Percentiles rank a stretch among this genome's conserved stretches.
phyloP scores from a whole-genome alignment of 257 asterid genomes.

The Euphrasia confusa region DNA sequence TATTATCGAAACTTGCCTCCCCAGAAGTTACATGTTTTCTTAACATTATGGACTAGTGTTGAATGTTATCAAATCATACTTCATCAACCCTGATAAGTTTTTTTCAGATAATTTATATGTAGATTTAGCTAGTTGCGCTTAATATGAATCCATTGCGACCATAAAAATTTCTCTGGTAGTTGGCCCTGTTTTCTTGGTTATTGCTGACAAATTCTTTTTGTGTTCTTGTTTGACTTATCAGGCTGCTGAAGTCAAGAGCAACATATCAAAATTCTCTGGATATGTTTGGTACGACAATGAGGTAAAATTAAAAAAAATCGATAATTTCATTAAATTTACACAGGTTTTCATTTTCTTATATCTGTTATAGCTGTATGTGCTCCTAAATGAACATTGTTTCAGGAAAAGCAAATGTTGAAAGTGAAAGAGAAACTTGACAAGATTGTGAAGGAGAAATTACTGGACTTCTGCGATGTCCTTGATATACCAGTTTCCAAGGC shows the following conservation, averaged over 20 bases:
- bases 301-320: constrained; percentile 35
- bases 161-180: not conserved
- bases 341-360: not conserved
- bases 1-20: constrained; percentile 3
- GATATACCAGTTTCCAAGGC: constrained; percentile 66
- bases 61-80: constrained; percentile 13
- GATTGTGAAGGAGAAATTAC: constrained; percentile 72
- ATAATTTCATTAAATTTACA: not conserved
- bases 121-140: not conserved
- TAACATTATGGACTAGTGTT: not conserved
- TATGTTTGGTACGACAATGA: constrained; percentile 85
- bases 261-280: constrained; percentile 85
- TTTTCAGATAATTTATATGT: not conserved
- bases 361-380: constrained; percentile 13
- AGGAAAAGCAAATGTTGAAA: constrained; percentile 79
- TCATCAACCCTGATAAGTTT: constrained; percentile 2
- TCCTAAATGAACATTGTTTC: constrained; percentile 25
- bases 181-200: not conserved
- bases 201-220: constrained; percentile 14
- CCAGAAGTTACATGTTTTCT: not conserved
- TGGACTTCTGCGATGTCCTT: constrained; percentile 75
- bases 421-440: constrained; percentile 86
- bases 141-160: constrained; percentile 2
- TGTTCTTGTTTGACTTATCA: constrained; percentile 33
- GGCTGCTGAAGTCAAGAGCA: constrained; percentile 78